Evolutionary conservation across 306 rosid species (phyloP), one percentile per base, ranked within the genome.

Genomic region (Rosa rugosa): DNA sequence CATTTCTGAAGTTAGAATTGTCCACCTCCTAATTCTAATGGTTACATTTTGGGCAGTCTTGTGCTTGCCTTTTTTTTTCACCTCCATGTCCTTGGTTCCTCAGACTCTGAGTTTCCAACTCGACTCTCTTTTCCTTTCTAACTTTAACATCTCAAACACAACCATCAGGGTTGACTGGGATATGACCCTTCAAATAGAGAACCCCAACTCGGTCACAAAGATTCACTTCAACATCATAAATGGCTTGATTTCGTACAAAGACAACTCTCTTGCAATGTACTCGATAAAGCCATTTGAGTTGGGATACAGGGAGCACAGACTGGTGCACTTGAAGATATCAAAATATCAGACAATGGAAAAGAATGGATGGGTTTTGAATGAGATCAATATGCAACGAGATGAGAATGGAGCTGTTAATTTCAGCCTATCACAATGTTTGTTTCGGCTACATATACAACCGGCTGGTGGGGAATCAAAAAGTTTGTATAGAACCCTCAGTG

Each of bases 401-500:
- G 59, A 25, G 51, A 11, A 46, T 27, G 60, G 44, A 16, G 75
- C 42, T 25, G 60, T 49, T 23, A 27, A 11, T 27, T 47, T 71
- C 6, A 27, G 36, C 75, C 27, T n/a, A n/a, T 47, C 60, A 36
- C 17, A 27, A 47, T 71, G 60, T 71, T 71, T 31, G 64, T 53
- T 72, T 51, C 46, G 25, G 76, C 76, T 6, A 51, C 76, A 36
- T 71, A 71, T 11, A 51, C 25, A 31, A 34, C 18, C 0, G 76
- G 47, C 5, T 72, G 47, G 47, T 50, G 64, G 31, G 76, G 46
- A 14, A 46, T 12, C 11, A 27, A 72, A 20, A 0, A 20, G 5
- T 34, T 72, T 72, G 63, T 36, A 2, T 49, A 34, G 5, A 72
- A 22, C 63, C 76, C 47, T 72, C 76, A 34, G 18, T 51, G 76